A percentile compares a stretch with the other conserved stretches of the same genome.
phyloP scores from a whole-genome alignment of 495 filamentous ascomycete species.

The Trichocladium uniseriatum region DNA sequence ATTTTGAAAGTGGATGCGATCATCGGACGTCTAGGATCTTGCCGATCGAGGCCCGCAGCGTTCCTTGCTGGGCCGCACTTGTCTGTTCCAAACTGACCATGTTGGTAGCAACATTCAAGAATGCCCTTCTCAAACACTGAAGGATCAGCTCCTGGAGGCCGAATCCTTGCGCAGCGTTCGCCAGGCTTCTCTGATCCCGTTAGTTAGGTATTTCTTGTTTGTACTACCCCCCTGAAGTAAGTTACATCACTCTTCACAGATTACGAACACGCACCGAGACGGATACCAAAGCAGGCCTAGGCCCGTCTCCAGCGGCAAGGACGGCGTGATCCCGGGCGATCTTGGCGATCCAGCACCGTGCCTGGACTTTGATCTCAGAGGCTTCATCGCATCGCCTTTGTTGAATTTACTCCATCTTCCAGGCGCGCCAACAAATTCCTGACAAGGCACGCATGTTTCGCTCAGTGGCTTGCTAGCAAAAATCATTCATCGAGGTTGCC shows the following conservation, averaged over 20 bases:
- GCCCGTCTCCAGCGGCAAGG: neutral
- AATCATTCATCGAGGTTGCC: neutral
- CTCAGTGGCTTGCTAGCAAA: slow-evolving; percentile 1
- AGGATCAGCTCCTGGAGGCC: neutral
- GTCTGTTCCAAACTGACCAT: neutral
- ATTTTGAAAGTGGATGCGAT: neutral
- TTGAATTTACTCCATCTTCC: too few relatives aligned
- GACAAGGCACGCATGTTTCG: slow-evolving; percentile 10
- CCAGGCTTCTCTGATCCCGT: too few relatives aligned
- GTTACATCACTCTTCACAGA: too few relatives aligned
- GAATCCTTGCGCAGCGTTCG: too few relatives aligned
- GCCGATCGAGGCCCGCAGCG: slow-evolving; percentile 5
- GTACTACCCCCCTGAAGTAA: too few relatives aligned
- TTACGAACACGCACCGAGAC: neutral
- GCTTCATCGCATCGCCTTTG: neutral
- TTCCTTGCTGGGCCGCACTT: neutral
- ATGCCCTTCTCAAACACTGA: neutral
- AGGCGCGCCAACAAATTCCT: slow-evolving; percentile 6
- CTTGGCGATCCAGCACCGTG: slow-evolving; percentile 16
- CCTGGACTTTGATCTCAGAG: neutral
- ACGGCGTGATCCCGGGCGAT: neutral
- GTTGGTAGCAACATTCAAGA: neutral
- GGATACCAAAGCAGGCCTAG: neutral
- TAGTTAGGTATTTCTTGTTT: too few relatives aligned
- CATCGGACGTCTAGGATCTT: neutral